Evolutionary conservation across 1,284 basidiomycete species (phyloP), one percentile per base, ranked within the genome.

Genomic region (Sutorius eximius): DNA sequence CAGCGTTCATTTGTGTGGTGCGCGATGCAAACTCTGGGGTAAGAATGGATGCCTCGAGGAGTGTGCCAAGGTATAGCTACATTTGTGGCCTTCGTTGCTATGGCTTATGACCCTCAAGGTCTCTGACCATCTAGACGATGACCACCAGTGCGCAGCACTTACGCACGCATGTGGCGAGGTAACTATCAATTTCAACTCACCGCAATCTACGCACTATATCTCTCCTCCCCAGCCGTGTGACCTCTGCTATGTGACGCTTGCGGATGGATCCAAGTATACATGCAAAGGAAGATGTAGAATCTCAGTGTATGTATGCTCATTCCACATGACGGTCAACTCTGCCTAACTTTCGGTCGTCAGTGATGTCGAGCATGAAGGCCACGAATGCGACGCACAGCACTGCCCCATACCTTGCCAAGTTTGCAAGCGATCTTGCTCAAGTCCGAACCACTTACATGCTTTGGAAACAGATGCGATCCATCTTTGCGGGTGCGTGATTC

Each of bases 131-230:
- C 59, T 61, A 29, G 81, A 77, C 2, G 74, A 71, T 0, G 77
- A 76, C 9, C 83, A 85, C 55, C 57, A 77, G 50, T 85, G 83
- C 59, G 74, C 80, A 5, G 79, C 82, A 2, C 58, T 61, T 9
- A 64, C 73, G 2, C 83, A 86, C 60, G 74, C 74, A 11, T 85
- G 83, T 52, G 80, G 81, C 49, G 68, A 81, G 73, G 82, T 82
- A 60, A 48, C 63, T 56, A 24, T 51, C 12, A 2, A n/a, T 20
- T 38, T 36, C 50, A 30, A 34, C 33, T 45, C 16, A 16, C 0
- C 7, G 11, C 20, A 16, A 5, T 37, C 12, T 44, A 8, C 44
- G 9, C 29, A 12, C 4, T 47, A 52, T 34, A 41, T 51, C 29
- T 52, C 22, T 29, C 6, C 16, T 51, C n/a, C 43, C 9, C 48